Evolutionary conservation across 1,284 basidiomycete genomes (phyloP), one percentile per base, ranked within the genome.

Genomic region (Papiliotrema flavescens): DNA sequence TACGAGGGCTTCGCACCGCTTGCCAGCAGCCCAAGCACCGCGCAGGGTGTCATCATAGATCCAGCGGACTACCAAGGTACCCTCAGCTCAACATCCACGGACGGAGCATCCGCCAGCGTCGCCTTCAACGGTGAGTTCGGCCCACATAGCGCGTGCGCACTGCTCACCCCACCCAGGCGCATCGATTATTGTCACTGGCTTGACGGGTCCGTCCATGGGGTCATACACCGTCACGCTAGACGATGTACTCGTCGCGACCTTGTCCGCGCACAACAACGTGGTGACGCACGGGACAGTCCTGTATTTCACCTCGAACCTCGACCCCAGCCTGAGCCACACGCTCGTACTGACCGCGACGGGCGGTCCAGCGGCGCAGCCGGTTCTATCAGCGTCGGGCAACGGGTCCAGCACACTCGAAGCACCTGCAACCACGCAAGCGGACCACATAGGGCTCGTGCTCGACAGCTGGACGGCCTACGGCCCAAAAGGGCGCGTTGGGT

Each of bases 71-170:
- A 64, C 40, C 47, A 59, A 22, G 36, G 49, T 3, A 65, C 69
- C n/a, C 50, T 71, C 15, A 64, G 60, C 37, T 53, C 60, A 61
- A 69, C 69, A 5, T 32, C 52, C 1, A 64, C 62, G 0, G 47
- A 54, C 4, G 65, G 64, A 13, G 64, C 69, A 9, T 59, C 64
- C n/a, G 69, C 66, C 2, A 54, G 49, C 22, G 53, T 69, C 7
- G 55, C 32, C 1, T 71, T 71, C 43, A 56, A 44, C 23, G 68
- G 68, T 66, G 41, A 55, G 65, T 49, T n/a, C 9, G 4, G 20
- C 15, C 19, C 47, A 28, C 4, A n/a, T n/a, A n/a, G n/a, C n/a
- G n/a, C n/a, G n/a, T n/a, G n/a, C n/a, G n/a, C n/a, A n/a, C n/a
- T n/a, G n/a, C n/a, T 22, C 32, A 51, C 60, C 51, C 53, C 42